Conservation (phyloP, 2,329 filamentous ascomycete species). For the Septoria linicola region DNA sequence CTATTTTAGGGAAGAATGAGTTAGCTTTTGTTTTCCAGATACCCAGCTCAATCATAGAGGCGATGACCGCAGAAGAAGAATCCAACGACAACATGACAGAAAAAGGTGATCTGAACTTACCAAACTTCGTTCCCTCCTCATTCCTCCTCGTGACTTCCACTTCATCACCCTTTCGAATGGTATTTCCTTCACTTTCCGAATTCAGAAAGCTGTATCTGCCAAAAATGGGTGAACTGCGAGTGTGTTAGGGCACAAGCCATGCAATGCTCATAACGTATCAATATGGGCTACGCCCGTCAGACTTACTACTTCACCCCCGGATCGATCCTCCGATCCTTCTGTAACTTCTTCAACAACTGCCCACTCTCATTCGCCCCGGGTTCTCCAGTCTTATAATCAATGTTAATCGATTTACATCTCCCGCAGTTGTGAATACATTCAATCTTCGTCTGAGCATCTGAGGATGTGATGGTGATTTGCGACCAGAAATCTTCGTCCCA, state of each 20-base stretch:
- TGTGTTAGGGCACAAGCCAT: no score
- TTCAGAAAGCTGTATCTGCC: slow-evolving; percentile 48
- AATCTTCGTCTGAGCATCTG: slow-evolving; percentile 30
- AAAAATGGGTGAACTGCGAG: slow-evolving; percentile 50
- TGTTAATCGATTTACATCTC: slow-evolving; percentile 48
- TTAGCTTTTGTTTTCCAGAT: slow-evolving; percentile 6
- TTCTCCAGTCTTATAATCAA: slow-evolving; percentile 49
- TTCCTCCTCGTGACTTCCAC: slow-evolving; percentile 44
- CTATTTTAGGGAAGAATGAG: slow-evolving; percentile 13
- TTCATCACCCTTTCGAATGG: slow-evolving; percentile 44
- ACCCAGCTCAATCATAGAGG: background rate
- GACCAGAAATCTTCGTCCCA: slow-evolving; percentile 52
- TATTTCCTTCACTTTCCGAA: slow-evolving; percentile 33
- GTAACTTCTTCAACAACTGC: slow-evolving; percentile 47
- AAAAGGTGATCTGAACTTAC: slow-evolving; percentile 36
- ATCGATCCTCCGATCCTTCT: slow-evolving; percentile 48
- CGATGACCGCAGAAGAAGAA: background rate
- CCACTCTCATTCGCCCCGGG: slow-evolving; percentile 41
- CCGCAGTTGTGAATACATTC: slow-evolving; percentile 48
- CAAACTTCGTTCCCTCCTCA: slow-evolving; percentile 43
- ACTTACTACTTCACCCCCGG: slow-evolving; percentile 47
- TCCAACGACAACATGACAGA: background rate
- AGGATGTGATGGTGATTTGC: slow-evolving; percentile 36
- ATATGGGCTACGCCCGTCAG: no score
- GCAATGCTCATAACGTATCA: no score